Evolutionary conservation across 768 basidiomycete genomes (phyloP).

Genomic region (Trametes punicea): DNA sequence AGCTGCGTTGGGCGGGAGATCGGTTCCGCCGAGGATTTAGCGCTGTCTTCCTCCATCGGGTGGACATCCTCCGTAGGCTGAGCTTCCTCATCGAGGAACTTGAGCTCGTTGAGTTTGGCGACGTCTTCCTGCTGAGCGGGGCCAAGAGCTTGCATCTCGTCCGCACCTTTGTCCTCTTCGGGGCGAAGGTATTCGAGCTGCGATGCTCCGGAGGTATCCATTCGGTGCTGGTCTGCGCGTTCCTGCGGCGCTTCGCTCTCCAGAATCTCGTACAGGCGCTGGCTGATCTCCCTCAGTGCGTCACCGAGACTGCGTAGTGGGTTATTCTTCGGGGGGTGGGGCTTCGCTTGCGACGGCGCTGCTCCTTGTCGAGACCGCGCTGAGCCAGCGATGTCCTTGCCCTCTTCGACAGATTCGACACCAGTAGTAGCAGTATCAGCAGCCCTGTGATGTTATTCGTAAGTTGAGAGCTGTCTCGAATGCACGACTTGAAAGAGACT

Average conservation of each 20-base stretch:
- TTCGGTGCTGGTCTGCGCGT: slow-evolving; percentile 25
- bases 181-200: slow-evolving; percentile 77
- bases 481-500: not conserved
- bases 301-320: slow-evolving; percentile 82
- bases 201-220: slow-evolving; percentile 38
- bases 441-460: not conserved
- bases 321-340: slow-evolving; percentile 41
- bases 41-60: slow-evolving; percentile 5
- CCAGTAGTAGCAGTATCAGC: not conserved
- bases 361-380: slow-evolving; percentile 17
- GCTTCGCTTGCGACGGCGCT: slow-evolving; percentile 9
- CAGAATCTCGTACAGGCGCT: slow-evolving; percentile 82
- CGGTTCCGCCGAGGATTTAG: not conserved
- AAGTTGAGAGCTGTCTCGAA: not conserved
- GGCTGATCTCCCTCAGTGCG: slow-evolving; percentile 73
- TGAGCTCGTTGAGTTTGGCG: slow-evolving; percentile 78
- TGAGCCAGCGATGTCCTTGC: slow-evolving; percentile 13
- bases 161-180: slow-evolving; percentile 49
- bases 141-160: slow-evolving; percentile 87
- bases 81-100: slow-evolving; percentile 59
- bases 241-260: slow-evolving; percentile 36
- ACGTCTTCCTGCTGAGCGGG: slow-evolving; percentile 81
- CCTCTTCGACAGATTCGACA: not conserved
- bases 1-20: not conserved
- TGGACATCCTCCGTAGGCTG: not conserved